These are phyloP conservation scores for Aeschynomene evenia DNA, from an alignment of 306 rosid genomes.

Conservation along the genomic window DNA sequence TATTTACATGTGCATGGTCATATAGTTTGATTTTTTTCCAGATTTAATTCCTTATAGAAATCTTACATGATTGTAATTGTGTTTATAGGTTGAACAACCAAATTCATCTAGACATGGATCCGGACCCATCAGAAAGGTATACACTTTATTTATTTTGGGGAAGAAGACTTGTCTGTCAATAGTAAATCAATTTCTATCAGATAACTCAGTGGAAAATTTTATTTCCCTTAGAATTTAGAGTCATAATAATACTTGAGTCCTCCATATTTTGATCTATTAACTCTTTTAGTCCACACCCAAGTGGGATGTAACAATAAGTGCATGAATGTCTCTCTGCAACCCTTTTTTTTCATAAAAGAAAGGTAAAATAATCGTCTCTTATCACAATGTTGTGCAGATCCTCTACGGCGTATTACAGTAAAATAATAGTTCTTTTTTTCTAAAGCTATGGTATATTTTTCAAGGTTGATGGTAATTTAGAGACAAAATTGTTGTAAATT, in stretches of 20 bases:
- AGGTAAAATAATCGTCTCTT: not conserved
- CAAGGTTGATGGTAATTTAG: not conserved
- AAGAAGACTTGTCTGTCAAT: conserved; percentile 10
- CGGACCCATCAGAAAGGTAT: conserved; percentile 79
- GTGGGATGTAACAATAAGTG: not conserved
- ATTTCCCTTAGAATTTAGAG: not conserved
- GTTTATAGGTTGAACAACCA: conserved; percentile 66
- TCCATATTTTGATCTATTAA: conserved; percentile 4
- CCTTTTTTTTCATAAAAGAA: not conserved
- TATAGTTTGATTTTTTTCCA: not conserved
- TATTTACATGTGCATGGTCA: conserved; percentile 4
- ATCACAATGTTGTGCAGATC: not conserved
- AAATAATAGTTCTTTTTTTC: not conserved
- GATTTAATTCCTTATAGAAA: conserved; percentile 1
- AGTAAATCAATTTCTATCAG: conserved; percentile 1
- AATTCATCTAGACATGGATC: conserved; percentile 64
- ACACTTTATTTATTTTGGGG: conserved; percentile 7
- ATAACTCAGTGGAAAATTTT: not conserved
- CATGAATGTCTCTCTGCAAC: conserved; percentile 1
- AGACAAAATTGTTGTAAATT: not conserved
- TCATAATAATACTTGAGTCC: not conserved
- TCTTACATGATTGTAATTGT: conserved; percentile 30
- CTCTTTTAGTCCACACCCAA: not conserved
- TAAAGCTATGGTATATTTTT: not conserved
- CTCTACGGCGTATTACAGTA: not conserved